Conservation (phyloP, 1,284 basidiomycete species). For the Cyathus olla region DNA sequence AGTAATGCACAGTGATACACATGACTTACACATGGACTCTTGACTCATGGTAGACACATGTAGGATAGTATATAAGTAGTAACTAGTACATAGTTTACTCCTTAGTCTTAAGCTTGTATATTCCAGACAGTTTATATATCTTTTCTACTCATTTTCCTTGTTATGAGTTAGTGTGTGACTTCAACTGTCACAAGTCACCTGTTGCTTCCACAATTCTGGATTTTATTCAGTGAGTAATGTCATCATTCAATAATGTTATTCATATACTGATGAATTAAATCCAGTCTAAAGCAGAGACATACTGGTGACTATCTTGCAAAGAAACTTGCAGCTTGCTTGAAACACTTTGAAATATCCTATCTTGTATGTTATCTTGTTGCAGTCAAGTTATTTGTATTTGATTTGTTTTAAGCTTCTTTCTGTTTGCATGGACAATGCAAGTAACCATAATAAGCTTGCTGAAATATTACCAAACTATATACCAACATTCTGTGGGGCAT, state of each 20-base stretch:
- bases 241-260: not conserved
- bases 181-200: no score
- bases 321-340: not conserved
- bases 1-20: no score
- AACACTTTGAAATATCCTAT: not conserved
- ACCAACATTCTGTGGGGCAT: conserved; percentile 11
- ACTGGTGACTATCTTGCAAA: not conserved
- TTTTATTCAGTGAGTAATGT: not conserved
- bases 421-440: conserved; percentile 12
- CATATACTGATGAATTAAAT: not conserved
- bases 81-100: no score
- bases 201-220: no score
- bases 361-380: not conserved
- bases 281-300: not conserved
- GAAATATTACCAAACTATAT: not conserved
- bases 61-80: no score
- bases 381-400: no score
- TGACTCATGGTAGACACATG: no score
- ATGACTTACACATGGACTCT: no score
- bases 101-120: no score
- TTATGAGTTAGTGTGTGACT: no score
- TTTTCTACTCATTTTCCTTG: no score
- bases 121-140: no score
- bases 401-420: conserved; percentile 3
- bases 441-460: conserved; percentile 8